Evolutionary conservation across 257 asterid genomes (phyloP).

Genomic region (Fraxinus anomala): DNA sequence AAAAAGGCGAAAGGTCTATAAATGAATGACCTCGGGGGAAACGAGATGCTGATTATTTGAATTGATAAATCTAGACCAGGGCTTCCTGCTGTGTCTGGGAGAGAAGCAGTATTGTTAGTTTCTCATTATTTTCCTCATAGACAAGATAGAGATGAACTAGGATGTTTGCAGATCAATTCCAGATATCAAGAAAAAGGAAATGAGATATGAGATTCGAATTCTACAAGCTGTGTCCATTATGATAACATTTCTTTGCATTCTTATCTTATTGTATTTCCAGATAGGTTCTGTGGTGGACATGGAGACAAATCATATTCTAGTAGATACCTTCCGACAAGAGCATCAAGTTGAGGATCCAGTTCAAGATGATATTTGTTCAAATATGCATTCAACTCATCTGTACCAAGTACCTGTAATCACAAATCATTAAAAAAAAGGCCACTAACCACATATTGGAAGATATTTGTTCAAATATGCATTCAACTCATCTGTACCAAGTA

Average conservation of each 20-base stretch:
- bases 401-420: slow-evolving; percentile 54
- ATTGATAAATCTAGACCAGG: slow-evolving; percentile 60
- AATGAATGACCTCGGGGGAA: slow-evolving; percentile 46
- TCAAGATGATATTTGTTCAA: slow-evolving; percentile 53
- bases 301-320: slow-evolving; percentile 3
- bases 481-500: slow-evolving; percentile 65
- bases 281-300: neutral
- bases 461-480: slow-evolving; percentile 49
- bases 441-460: too few relatives aligned
- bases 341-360: slow-evolving; percentile 67
- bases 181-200: too few relatives aligned
- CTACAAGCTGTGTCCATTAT: too few relatives aligned
- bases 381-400: slow-evolving; percentile 58
- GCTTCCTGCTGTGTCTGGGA: slow-evolving; percentile 59
- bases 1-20: slow-evolving; percentile 12
- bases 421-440: too few relatives aligned
- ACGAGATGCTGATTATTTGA: slow-evolving; percentile 60
- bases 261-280: too few relatives aligned
- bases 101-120: too few relatives aligned
- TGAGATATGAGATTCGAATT: too few relatives aligned
- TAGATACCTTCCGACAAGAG: slow-evolving; percentile 62
- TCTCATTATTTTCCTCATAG: too few relatives aligned
- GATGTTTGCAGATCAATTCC: too few relatives aligned
- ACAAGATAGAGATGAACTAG: too few relatives aligned
- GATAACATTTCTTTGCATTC: too few relatives aligned